These are phyloP conservation scores for Trypanosoma cruzi DNA, from an alignment of 208 protist species.

Conservation along the genomic window DNA sequence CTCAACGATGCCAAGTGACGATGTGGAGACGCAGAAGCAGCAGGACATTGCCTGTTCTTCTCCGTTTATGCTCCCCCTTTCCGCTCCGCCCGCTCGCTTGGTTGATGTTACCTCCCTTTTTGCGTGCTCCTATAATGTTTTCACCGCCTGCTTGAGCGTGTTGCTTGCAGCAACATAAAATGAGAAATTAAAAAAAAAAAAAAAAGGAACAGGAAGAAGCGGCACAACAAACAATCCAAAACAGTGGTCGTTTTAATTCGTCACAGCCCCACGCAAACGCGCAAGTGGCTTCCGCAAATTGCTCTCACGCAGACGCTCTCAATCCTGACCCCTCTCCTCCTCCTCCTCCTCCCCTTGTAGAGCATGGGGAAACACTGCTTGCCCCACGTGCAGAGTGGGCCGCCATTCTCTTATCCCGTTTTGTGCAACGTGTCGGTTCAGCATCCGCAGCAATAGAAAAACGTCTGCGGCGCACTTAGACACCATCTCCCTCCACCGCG, in stretches of 20 bases:
- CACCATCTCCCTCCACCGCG: neutral
- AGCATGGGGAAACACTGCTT: neutral
- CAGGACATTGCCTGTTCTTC: conserved; percentile 15
- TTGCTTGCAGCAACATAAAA: neutral
- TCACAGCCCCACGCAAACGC: too few relatives aligned
- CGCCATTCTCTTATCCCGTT: neutral
- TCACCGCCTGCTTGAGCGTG: neutral
- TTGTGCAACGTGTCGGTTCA: neutral
- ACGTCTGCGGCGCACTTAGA: neutral
- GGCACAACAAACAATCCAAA: too few relatives aligned
- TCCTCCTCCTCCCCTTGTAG: neutral
- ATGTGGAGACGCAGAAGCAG: conserved; percentile 61
- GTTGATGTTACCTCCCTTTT: too few relatives aligned
- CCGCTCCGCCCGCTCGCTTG: neutral
- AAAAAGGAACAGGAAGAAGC: neutral
- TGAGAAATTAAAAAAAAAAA: conserved; percentile 6
- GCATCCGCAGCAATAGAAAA: neutral
- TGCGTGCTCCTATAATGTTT: too few relatives aligned
- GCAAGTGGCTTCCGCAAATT: too few relatives aligned
- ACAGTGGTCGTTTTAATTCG: too few relatives aligned
- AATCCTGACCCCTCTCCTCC: neutral
- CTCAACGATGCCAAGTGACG: conserved; percentile 64
- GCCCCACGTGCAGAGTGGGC: neutral
- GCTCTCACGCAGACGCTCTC: neutral
- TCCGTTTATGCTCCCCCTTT: neutral